These are phyloP conservation scores for Ceratobasidium sp. DNA, from an alignment of 1,284 basidiomycete genomes.

Conservation along the genomic window DNA sequence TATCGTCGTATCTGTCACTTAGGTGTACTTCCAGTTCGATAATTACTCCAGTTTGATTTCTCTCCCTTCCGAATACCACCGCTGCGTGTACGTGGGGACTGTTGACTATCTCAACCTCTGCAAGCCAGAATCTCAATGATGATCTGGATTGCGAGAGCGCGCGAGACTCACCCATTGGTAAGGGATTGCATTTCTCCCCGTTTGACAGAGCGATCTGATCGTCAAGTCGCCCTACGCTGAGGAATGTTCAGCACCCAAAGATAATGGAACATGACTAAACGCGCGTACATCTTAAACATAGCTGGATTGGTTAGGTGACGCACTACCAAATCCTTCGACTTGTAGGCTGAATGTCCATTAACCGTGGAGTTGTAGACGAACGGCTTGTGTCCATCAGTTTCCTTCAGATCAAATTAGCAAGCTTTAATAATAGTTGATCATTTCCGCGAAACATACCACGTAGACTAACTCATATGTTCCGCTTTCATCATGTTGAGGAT, in stretches of 20 bases:
- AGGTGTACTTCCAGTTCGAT: conserved; percentile 50
- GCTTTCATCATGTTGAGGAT: conserved; percentile 10
- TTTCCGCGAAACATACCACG: too few species aligned
- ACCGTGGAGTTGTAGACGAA: conserved; percentile 16
- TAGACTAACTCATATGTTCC: conserved; percentile 3
- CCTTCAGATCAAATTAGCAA: too few species aligned
- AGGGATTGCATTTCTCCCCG: conserved; percentile 51
- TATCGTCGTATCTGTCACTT: conserved; percentile 49
- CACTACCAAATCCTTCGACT: conserved; percentile 35
- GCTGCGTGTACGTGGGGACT: conserved; percentile 49
- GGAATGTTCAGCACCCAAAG: background rate
- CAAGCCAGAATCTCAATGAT: background rate
- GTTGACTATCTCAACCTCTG: conserved; percentile 46
- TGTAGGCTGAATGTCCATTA: conserved; percentile 16
- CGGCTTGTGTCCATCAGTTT: conserved; percentile 21
- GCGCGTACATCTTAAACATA: conserved; percentile 14
- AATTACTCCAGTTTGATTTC: conserved; percentile 54
- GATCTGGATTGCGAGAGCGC: conserved; percentile 49
- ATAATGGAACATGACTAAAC: background rate
- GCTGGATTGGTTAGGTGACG: conserved; percentile 34
- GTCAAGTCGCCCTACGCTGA: conserved; percentile 28
- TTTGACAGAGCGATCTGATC: conserved; percentile 38
- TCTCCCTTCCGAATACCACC: conserved; percentile 54
- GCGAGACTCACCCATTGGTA: conserved; percentile 51
- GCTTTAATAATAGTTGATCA: too few species aligned